A percentile compares a stretch with the other conserved stretches of the same genome.
Evolutionary conservation across 805 yeast genomes (phyloP).

Genomic region (Sugiyamaella floridensis): DNA sequence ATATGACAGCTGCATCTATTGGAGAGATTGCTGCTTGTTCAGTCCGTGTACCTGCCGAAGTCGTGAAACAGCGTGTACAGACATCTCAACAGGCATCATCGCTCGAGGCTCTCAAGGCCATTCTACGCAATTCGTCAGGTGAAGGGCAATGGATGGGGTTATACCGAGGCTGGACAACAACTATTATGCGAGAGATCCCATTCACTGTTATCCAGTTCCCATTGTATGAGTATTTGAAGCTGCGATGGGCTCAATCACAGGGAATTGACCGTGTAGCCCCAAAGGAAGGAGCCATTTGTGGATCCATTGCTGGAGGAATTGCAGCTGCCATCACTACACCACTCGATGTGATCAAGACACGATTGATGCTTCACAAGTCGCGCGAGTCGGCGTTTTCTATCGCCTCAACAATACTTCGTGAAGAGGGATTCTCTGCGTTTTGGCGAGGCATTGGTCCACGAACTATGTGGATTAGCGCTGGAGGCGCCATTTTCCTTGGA

Average conservation of each 20-base stretch:
- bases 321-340: conserved; percentile 96
- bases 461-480: conserved; percentile 95
- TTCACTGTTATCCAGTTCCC: conserved; percentile 96
- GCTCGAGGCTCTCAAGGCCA: conserved; percentile 54
- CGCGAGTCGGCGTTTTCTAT: conserved; percentile 42
- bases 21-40: conserved; percentile 93
- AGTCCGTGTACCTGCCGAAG: conserved; percentile 95
- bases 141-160: conserved; percentile 75
- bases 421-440: conserved; percentile 71
- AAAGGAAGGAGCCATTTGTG: conserved; percentile 77
- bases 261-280: conserved; percentile 45
- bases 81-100: conserved; percentile 55
- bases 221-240: conserved; percentile 74
- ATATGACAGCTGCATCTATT: conserved; percentile 79
- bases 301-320: conserved; percentile 89
- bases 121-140: conserved; percentile 59
- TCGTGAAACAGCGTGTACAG: conserved; percentile 91
- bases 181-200: conserved; percentile 92
- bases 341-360: conserved; percentile 85
- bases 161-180: conserved; percentile 89
- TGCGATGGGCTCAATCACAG: conserved; percentile 40
- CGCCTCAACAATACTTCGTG: conserved; percentile 47
- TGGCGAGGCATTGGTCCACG: conserved; percentile 88
- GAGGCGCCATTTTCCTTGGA: conserved; percentile 96
- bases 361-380: conserved; percentile 69